These are phyloP conservation scores for Metarhizium brunneum DNA, from an alignment of 2,329 filamentous ascomycete species.

Conservation along the genomic window DNA sequence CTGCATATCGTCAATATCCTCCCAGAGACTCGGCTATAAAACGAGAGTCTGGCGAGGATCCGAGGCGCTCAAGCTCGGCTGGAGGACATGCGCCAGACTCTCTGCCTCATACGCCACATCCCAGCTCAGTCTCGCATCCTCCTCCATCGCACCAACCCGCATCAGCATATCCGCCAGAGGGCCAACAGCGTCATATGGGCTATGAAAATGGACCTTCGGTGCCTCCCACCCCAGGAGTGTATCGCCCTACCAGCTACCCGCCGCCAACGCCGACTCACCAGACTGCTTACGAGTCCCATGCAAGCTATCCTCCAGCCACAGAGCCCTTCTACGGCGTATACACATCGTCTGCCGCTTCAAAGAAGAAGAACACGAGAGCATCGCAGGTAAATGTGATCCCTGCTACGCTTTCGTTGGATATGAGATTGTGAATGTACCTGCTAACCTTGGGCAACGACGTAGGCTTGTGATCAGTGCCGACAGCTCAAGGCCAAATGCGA, in stretches of 20 bases:
- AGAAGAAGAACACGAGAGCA: conserved; percentile 56
- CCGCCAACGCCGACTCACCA: conserved; percentile 31
- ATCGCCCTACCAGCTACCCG: conserved; percentile 31
- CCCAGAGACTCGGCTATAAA: conserved; percentile 46
- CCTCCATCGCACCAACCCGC: conserved; percentile 20
- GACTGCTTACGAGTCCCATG: conserved; percentile 27
- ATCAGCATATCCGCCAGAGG: conserved; percentile 31
- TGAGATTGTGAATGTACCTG: not conserved
- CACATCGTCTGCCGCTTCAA: conserved; percentile 31
- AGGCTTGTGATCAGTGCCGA: conserved; percentile 89
- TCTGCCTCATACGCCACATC: conserved; percentile 21
- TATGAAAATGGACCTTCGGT: conserved; percentile 39
- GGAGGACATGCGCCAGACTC: conserved; percentile 29
- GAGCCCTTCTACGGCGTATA: conserved; percentile 33
- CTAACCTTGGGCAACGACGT: conserved; percentile 8
- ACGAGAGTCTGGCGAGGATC: conserved; percentile 43
- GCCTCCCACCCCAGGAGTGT: conserved; percentile 34
- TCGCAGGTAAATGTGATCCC: conserved; percentile 41
- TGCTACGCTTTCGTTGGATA: not conserved
- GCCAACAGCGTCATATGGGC: conserved; percentile 41
- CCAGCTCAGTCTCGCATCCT: conserved; percentile 21
- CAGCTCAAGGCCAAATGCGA: conserved; percentile 87
- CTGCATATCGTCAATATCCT: conserved; percentile 33
- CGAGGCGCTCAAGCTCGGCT: conserved; percentile 44
- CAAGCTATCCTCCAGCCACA: conserved; percentile 21